Conservation (phyloP, 768 basidiomycete genomes). For the Suillus plorans region DNA sequence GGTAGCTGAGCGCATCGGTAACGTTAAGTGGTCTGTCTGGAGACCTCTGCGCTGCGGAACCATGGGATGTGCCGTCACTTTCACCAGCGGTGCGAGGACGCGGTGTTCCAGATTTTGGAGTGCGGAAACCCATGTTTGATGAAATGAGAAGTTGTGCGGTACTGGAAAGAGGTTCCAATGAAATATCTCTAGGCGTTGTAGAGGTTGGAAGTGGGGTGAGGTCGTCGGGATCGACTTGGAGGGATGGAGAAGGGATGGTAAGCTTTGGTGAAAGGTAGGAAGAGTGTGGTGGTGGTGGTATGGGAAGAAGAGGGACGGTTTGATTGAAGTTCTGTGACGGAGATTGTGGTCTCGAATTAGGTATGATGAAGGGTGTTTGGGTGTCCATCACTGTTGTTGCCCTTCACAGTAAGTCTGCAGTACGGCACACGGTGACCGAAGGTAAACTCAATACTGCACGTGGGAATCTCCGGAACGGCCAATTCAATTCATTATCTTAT, state of each 20-base stretch:
- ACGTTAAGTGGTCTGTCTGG: constrained; percentile 79
- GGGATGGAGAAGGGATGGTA: neutral
- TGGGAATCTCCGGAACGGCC: constrained; percentile 6
- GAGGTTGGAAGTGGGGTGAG: neutral
- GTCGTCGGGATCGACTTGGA: constrained; percentile 7
- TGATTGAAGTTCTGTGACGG: constrained; percentile 11
- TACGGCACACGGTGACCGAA: constrained; percentile 14
- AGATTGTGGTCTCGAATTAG: constrained; percentile 14
- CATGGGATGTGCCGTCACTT: constrained; percentile 21
- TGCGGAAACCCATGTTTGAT: constrained; percentile 13
- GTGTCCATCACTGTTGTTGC: constrained; percentile 14
- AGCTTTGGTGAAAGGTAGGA: constrained; percentile 4
- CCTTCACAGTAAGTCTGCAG: constrained; percentile 9
- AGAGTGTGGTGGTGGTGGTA: constrained; percentile 7
- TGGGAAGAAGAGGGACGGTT: constrained; percentile 2
- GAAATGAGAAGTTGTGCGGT: constrained; percentile 1
- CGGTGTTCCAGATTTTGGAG: constrained; percentile 39
- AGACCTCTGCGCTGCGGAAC: constrained; percentile 30
- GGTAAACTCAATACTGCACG: constrained; percentile 6
- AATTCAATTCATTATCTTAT: constrained; percentile 1
- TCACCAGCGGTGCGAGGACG: constrained; percentile 35
- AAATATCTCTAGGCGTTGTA: neutral
- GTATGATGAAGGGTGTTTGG: constrained; percentile 13
- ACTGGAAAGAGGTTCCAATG: constrained; percentile 1
- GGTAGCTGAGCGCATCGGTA: constrained; percentile 88